phyloP scores from a whole-genome alignment of 2,329 filamentous ascomycete species.

The Cephalotrichum gorgonifer region DNA sequence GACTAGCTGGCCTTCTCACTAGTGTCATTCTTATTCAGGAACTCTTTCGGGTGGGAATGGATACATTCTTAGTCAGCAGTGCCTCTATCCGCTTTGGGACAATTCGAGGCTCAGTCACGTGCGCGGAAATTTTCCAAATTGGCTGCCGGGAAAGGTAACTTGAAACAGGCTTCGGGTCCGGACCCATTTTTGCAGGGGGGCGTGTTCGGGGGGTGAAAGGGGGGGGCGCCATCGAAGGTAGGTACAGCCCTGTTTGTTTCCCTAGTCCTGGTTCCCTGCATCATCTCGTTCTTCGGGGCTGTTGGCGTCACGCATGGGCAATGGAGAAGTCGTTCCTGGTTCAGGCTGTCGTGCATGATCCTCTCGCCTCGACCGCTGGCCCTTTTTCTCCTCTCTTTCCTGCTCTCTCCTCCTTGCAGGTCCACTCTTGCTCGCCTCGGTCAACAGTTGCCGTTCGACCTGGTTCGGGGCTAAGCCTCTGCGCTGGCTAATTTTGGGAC shows the following conservation, averaged over 20 bases:
- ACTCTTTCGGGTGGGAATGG: too few relatives aligned
- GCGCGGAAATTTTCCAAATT: not conserved
- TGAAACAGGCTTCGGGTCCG: not conserved
- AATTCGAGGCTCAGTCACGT: not conserved
- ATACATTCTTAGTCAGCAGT: too few relatives aligned
- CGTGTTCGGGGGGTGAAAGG: too few relatives aligned
- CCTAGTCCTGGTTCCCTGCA: not conserved
- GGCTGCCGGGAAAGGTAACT: not conserved
- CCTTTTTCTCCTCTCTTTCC: too few relatives aligned
- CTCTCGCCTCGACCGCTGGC: too few relatives aligned
- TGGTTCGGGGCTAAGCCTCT: not conserved
- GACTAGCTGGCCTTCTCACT: not conserved
- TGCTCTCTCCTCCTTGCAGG: too few relatives aligned
- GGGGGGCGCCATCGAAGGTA: not conserved
- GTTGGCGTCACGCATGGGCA: not conserved
- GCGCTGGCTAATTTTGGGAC: not conserved
- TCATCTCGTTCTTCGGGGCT: not conserved
- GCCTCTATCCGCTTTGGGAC: not conserved
- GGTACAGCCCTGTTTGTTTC: not conserved
- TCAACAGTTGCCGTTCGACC: too few relatives aligned
- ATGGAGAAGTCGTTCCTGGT: not conserved
- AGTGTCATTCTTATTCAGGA: not conserved
- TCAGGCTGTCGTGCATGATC: not conserved
- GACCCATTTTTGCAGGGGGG: not conserved
- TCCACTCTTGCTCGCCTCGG: too few relatives aligned